A percentile compares a stretch with the other conserved stretches of the same genome.
phyloP scores from a whole-genome alignment of 2,329 filamentous ascomycete genomes.

The Diaporthe sp. region DNA sequence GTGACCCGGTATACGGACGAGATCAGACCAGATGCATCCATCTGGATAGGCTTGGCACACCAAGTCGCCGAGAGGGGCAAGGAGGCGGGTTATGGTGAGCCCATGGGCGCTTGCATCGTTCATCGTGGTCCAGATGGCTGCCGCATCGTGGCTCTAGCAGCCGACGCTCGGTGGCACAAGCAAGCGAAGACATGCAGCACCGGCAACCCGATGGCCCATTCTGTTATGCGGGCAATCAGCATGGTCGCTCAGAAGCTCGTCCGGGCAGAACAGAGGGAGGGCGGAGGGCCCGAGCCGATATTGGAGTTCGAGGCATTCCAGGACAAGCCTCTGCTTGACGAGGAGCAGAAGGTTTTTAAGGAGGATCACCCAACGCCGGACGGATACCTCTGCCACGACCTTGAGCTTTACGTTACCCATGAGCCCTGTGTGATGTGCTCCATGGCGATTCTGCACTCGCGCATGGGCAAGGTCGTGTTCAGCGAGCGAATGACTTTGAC shows the following conservation, averaged over 20 bases:
- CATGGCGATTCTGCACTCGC: constrained; percentile 95
- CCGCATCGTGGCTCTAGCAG: constrained; percentile 78
- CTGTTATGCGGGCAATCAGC: constrained; percentile 83
- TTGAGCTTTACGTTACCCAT: constrained; percentile 95
- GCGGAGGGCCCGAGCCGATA: constrained; percentile 50
- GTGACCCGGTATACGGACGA: constrained; percentile 78
- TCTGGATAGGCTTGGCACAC: constrained; percentile 78
- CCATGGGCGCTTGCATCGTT: constrained; percentile 82
- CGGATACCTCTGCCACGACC: constrained; percentile 92
- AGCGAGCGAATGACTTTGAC: constrained; percentile 82
- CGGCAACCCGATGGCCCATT: constrained; percentile 84
- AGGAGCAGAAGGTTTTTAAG: constrained; percentile 74
- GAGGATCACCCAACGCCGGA: constrained; percentile 77
- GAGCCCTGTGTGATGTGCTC: constrained; percentile 97
- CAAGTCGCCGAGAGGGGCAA: constrained; percentile 72
- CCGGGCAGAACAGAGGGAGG: constrained; percentile 63
- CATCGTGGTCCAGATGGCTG: constrained; percentile 67
- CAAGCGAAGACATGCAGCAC: constrained; percentile 62
- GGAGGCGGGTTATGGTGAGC: constrained; percentile 72
- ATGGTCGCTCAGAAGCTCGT: constrained; percentile 82
- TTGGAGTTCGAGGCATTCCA: constrained; percentile 75
- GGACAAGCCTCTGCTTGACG: constrained; percentile 75
- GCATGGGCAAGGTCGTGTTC: constrained; percentile 90
- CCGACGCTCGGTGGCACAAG: constrained; percentile 79
- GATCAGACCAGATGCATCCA: constrained; percentile 72